These are phyloP conservation scores for Xylaria sp. DNA, from an alignment of 2,329 filamentous ascomycete genomes.

Conservation along the genomic window DNA sequence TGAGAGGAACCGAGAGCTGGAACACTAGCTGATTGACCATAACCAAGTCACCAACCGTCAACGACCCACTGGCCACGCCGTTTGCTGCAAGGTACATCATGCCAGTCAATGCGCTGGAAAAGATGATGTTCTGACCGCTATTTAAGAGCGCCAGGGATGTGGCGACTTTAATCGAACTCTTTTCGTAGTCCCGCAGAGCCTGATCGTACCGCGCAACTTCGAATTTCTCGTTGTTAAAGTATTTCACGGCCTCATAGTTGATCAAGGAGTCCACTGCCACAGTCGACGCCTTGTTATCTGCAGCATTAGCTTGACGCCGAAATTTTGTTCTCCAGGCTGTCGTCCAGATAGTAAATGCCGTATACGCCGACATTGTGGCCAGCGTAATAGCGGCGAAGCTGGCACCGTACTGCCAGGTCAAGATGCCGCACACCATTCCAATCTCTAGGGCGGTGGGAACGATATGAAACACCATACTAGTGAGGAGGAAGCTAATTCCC, in stretches of 20 bases:
- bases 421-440: constrained; percentile 91
- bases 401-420: constrained; percentile 94
- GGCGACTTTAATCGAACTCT: constrained; percentile 94
- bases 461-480: constrained; percentile 98
- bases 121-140: constrained; percentile 95
- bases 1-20: constrained; percentile 94
- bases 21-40: constrained; percentile 99
- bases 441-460: constrained; percentile 95
- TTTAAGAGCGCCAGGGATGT: constrained; percentile 94
- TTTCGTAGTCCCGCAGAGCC: constrained; percentile 86
- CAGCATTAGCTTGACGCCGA: constrained; percentile 91
- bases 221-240: constrained; percentile 98
- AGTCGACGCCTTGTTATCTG: constrained; percentile 94
- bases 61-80: constrained; percentile 80
- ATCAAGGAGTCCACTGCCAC: constrained; percentile 96
- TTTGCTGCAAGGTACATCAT: constrained; percentile 99
- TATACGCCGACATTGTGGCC: constrained; percentile 91
- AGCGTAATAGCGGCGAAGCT: constrained; percentile 93
- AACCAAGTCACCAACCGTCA: constrained; percentile 95
- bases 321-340: constrained; percentile 98
- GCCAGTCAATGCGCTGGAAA: constrained; percentile 88
- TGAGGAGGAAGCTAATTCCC: constrained; percentile 95
- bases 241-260: constrained; percentile 99
- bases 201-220: constrained; percentile 92
- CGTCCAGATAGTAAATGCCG: constrained; percentile 95